Conservation (phyloP, 495 filamentous ascomycete genomes). For the Achaetomiella virescens region DNA sequence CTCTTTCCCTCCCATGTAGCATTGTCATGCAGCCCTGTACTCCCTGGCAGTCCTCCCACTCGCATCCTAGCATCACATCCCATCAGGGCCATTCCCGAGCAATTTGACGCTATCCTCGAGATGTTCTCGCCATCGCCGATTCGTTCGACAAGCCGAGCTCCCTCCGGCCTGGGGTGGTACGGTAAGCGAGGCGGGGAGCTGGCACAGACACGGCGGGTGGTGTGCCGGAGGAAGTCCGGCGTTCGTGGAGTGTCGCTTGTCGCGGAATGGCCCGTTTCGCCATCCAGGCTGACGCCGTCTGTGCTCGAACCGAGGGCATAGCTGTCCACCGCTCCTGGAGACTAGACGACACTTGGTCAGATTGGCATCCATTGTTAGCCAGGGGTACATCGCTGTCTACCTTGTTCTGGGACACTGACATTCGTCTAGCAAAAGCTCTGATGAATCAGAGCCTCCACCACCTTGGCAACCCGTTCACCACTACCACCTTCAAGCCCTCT, state of each 20-base stretch:
- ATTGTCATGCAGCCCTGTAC: no score
- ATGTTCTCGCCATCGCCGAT: slow-evolving; percentile 21
- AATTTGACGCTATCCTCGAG: no score
- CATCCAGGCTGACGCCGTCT: slow-evolving; percentile 13
- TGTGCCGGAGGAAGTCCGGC: slow-evolving; percentile 10
- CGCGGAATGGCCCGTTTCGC: slow-evolving; percentile 7
- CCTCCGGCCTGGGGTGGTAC: slow-evolving; percentile 21
- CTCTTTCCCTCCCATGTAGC: no score
- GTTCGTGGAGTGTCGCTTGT: slow-evolving; percentile 6
- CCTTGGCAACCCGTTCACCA: no score
- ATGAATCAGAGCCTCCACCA: no score
- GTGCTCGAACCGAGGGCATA: neutral
- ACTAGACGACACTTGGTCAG: no score
- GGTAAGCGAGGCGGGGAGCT: slow-evolving; percentile 23
- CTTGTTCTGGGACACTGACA: no score
- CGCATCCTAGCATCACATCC: neutral
- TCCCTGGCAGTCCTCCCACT: neutral
- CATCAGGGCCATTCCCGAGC: neutral
- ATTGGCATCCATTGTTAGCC: no score
- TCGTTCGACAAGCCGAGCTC: slow-evolving; percentile 23
- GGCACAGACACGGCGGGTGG: slow-evolving; percentile 15
- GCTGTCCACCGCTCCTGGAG: no score
- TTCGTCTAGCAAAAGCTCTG: no score
- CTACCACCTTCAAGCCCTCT: no score
- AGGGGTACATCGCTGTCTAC: no score